These are phyloP conservation scores for Euphorbia tirucalli DNA, from an alignment of 345 rosid genomes.

Conservation along the genomic window DNA sequence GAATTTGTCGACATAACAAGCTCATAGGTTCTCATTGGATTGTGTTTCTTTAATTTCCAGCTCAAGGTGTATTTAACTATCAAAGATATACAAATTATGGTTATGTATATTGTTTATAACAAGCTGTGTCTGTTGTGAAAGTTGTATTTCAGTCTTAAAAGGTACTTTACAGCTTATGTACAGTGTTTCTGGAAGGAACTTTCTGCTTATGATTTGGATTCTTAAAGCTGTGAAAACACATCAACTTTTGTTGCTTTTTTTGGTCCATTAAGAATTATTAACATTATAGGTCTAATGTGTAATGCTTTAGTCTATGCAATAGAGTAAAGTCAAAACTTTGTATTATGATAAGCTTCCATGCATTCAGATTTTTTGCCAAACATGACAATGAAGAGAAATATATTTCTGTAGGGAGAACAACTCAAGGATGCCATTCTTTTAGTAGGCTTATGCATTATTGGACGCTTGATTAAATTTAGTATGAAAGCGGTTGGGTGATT, in stretches of 20 bases:
- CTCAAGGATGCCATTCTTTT: no score
- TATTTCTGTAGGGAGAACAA: neutral
- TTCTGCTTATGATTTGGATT: neutral
- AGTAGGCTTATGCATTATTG: no score
- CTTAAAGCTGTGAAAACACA: neutral
- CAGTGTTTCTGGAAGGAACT: neutral
- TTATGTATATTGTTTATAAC: neutral
- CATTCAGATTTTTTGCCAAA: neutral
- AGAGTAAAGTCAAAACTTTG: no score
- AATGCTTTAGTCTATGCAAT: no score
- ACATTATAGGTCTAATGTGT: no score
- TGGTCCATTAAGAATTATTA: no score
- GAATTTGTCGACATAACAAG: slow-evolving; percentile 43
- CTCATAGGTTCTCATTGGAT: slow-evolving; percentile 4
- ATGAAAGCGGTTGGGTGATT: no score
- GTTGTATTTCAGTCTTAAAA: neutral
- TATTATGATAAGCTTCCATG: no score
- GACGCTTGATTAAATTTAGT: no score
- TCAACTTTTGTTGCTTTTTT: no score
- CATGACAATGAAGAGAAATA: neutral
- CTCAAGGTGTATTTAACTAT: neutral
- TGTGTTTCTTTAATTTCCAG: neutral
- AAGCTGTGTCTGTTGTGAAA: neutral
- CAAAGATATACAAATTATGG: no score
- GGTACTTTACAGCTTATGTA: neutral